phyloP scores from a whole-genome alignment of 148 eudicot genomes.

The Diospyros kaki region DNA sequence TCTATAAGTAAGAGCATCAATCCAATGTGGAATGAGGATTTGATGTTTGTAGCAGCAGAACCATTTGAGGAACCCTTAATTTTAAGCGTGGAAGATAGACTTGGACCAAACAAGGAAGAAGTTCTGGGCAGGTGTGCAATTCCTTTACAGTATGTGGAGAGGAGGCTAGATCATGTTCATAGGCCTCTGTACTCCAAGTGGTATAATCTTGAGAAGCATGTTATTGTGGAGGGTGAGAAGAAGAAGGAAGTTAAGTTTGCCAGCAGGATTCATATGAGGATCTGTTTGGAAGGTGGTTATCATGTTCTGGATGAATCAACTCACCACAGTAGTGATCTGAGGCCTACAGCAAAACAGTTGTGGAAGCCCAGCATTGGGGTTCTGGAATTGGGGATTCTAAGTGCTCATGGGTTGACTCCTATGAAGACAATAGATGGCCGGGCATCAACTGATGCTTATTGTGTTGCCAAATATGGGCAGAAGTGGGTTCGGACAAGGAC shows the following conservation, averaged over 20 bases:
- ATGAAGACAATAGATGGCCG: conserved; percentile 80
- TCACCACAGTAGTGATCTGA: conserved; percentile 77
- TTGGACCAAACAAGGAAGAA: conserved; percentile 69
- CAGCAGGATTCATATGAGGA: conserved; percentile 65
- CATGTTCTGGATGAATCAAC: conserved; percentile 92
- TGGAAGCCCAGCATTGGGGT: conserved; percentile 91
- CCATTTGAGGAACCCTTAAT: conserved; percentile 86
- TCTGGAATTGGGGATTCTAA: conserved; percentile 86
- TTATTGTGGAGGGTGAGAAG: conserved; percentile 22
- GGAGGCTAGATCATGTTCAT: conserved; percentile 70
- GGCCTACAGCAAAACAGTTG: conserved; percentile 89
- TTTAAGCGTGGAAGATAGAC: conserved; percentile 60
- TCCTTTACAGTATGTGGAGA: conserved; percentile 49
- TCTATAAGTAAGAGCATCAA: conserved; percentile 40
- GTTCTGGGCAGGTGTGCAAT: conserved; percentile 59
- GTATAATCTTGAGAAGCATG: conserved; percentile 58
- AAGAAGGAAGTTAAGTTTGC: conserved; percentile 57
- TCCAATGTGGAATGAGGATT: conserved; percentile 84
- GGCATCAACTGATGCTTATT: conserved; percentile 76
- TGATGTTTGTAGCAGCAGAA: conserved; percentile 88
- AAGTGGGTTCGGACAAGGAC: conserved; percentile 92
- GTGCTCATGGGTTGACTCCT: conserved; percentile 72
- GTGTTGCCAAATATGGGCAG: conserved; percentile 93
- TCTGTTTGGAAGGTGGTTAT: conserved; percentile 81
- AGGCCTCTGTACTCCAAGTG: conserved; percentile 64